These are phyloP conservation scores for Corylus avellana DNA, from an alignment of 306 rosid species.

Conservation along the genomic window DNA sequence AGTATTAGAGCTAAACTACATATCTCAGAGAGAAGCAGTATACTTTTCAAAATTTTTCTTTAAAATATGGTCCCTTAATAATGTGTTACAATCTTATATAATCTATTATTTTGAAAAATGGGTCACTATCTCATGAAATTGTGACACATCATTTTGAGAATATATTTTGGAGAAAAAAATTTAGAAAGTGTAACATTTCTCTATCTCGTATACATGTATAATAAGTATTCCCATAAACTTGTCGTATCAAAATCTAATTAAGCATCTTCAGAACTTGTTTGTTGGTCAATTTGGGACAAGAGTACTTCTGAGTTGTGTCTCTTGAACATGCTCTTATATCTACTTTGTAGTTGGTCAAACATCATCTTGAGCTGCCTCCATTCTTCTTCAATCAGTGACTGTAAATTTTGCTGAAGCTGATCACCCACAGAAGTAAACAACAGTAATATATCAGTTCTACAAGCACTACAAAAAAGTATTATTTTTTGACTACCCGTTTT, in stretches of 20 bases:
- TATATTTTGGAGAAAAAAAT: too few relatives aligned
- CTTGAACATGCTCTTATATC: constrained; percentile 18
- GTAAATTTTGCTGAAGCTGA: constrained; percentile 44
- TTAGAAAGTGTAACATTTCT: too few relatives aligned
- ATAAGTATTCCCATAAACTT: background rate
- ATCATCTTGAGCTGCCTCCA: constrained; percentile 32
- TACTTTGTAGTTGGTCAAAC: constrained; percentile 25
- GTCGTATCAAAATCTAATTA: background rate
- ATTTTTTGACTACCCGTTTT: too few relatives aligned
- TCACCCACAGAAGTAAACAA: background rate
- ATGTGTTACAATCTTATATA: too few relatives aligned
- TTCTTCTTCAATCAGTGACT: constrained; percentile 35
- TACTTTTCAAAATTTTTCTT: too few relatives aligned
- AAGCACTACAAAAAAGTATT: background rate
- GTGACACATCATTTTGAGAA: too few relatives aligned
- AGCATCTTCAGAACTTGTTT: background rate
- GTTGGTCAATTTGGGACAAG: constrained; percentile 19
- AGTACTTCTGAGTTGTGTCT: background rate
- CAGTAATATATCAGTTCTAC: background rate
- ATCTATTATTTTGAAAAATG: too few relatives aligned
- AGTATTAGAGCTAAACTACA: too few relatives aligned
- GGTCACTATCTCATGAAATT: too few relatives aligned
- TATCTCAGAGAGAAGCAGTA: too few relatives aligned
- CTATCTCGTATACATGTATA: background rate
- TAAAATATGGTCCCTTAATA: too few relatives aligned